These are phyloP conservation scores for Xylariaceae sp. DNA, from an alignment of 2,329 filamentous ascomycete genomes.

Conservation along the genomic window DNA sequence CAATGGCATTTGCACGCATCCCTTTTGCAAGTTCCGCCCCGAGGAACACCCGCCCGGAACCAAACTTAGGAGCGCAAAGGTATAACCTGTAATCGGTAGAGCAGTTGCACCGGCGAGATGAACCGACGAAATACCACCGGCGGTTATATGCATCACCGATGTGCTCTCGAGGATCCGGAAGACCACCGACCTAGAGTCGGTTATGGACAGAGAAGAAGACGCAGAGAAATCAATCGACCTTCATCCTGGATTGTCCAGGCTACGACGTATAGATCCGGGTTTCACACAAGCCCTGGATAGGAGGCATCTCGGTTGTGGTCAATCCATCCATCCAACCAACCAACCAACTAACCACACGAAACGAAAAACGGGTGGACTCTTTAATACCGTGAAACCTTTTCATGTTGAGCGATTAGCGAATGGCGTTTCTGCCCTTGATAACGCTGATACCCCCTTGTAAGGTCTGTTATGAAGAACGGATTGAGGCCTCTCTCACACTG, in stretches of 20 bases:
- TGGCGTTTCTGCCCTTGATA: background rate
- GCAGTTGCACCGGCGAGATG: background rate
- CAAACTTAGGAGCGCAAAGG: slow-evolving; percentile 36
- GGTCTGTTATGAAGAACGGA: background rate
- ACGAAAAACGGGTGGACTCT: background rate
- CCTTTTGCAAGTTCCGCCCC: slow-evolving; percentile 50
- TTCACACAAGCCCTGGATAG: background rate
- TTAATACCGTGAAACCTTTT: background rate
- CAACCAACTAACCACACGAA: too few relatives aligned
- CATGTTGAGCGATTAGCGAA: slow-evolving; percentile 3
- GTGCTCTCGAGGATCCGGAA: too few relatives aligned
- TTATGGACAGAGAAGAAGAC: too few relatives aligned
- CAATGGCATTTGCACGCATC: slow-evolving; percentile 47
- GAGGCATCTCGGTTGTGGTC: background rate
- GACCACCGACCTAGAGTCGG: too few relatives aligned
- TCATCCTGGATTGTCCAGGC: too few relatives aligned
- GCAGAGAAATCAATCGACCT: too few relatives aligned
- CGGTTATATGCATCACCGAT: too few relatives aligned
- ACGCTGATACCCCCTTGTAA: background rate
- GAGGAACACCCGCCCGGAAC: slow-evolving; percentile 55
- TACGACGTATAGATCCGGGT: too few relatives aligned
- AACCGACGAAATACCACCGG: background rate
- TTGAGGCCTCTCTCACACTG: background rate
- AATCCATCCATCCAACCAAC: too few relatives aligned
- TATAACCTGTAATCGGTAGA: background rate